Evolutionary conservation across 1,284 basidiomycete genomes (phyloP), one percentile per base, ranked within the genome.

Genomic region (Mixia osmundae): DNA sequence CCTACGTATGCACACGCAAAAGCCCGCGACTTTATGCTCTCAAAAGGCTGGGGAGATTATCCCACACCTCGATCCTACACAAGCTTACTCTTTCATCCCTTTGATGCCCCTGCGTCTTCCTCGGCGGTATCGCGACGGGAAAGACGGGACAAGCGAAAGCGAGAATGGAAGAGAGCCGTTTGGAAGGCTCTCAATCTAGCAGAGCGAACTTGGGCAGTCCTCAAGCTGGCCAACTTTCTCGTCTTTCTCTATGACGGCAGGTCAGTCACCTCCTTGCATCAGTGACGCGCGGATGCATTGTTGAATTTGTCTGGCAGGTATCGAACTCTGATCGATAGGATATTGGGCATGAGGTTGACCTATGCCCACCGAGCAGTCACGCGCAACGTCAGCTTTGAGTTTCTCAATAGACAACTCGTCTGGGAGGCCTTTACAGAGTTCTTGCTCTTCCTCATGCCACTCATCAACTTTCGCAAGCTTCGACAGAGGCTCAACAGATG

Each of bases 381-480:
- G 42, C 69, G 78, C 11, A 76, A 87, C 50, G 78, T 97, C 35
- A 89, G 79, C 49, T 99, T 95, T 57, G 91, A 97, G 54, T 97
- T 87, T 52, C 82, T 97, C 74, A 95, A 97, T 50, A 75, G 91
- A 39, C 91, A 97, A 57, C 78, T 99, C 65, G 89, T 97, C 36
- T 99, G 91, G 91, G 79, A 89, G 54, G 78, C 83, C 1, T 89
- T 97, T 55, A 97, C 89, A 25, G 89, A 97, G 66, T 95, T 97
- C 57, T 62, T 95, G 19, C 62, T 97, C 29, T 95, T 95, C 60
- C 58, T 87, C 5, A 62, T 97, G 3, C 91, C 91, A 0, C 65
- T 94, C 24, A 61, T 95, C 45, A 72, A 71, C 46, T 27, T 72
- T 66, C 45, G 62, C 63, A 28, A 58, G 72, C 18, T 60, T 24